Evolutionary conservation across 2,329 filamentous ascomycete species (phyloP), one percentile per base, ranked within the genome.

Genomic region (Arthrobotrys musiformis): DNA sequence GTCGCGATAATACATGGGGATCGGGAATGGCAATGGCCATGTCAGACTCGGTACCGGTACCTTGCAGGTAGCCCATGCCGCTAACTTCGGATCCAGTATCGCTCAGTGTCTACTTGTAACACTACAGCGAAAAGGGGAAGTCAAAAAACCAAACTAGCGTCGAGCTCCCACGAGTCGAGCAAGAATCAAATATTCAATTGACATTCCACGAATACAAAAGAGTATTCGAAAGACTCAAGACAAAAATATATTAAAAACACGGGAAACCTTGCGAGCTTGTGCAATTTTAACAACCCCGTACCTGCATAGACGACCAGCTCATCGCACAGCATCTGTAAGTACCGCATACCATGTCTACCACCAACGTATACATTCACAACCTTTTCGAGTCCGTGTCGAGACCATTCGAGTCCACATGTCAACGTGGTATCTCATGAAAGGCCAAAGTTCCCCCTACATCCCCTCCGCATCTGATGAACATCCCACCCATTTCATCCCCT

Each of bases 301-400:
- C 68, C 68, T 76, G 72, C 72, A 76, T 76, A 64, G 64, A 64
- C 64, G 72, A 76, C 58, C 72, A 76, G 64, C 72, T 76, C 72
- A 76, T 67, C 72, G 68, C 68, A 58, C 68, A 70, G 68, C 26
- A 40, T 40, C 33, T 37, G 13, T 11, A 37, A 8, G 22, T 44
- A 54, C n/a, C n/a, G n/a, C n/a, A n/a, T n/a, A n/a, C n/a, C n/a
- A n/a, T n/a, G n/a, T n/a, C n/a, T n/a, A n/a, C n/a, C n/a, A n/a
- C n/a, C n/a, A n/a, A n/a, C n/a, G n/a, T n/a, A n/a, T n/a, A n/a
- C n/a, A n/a, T n/a, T n/a, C n/a, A n/a, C n/a, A n/a, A n/a, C n/a
- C n/a, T n/a, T n/a, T n/a, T n/a, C n/a, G n/a, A n/a, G n/a, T n/a
- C n/a, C n/a, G n/a, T n/a, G n/a, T 8, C 30, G 9, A 28, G 26